Evolutionary conservation across 208 protist genomes (phyloP), one percentile per base, ranked within the genome.

Genomic region (Trypanosoma brucei): DNA sequence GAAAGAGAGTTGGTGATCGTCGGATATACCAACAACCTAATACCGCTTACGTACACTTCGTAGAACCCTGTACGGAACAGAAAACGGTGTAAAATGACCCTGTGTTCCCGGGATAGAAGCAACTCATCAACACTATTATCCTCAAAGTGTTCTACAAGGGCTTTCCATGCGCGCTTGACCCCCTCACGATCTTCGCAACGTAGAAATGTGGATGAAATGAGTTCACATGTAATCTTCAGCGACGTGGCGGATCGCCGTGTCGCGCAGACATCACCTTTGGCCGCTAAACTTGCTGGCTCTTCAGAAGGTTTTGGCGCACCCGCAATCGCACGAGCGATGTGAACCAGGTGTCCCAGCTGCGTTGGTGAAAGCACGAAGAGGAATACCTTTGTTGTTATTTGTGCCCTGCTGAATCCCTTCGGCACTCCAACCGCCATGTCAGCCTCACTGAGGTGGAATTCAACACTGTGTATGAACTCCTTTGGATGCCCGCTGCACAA

Each of bases 21-120:
- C 22, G 68, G 68, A 45, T 73, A 55, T 38, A 73, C 30, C 9
- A 73, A 37, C 2, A 73, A 36, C 59, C 53, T 67, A 22, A 73
- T 68, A 33, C 61, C 68, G 11, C 42, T 49, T 33, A 73, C 35
- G 39, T 67, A 62, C 9, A 73, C 49, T 45, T 73, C 60, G 34
- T 73, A 73, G 35, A 57, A 73, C 34, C 54, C 61, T 30, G 40
- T 63, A 36, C 45, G 59, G 11, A 30, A 48, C 31, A 67, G 46
- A 31, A 61, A 31, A 48, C 48, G 45, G 11, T 73, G 44, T 40
- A 63, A 63, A 44, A 58, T 50, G 36, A 73, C 14, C 35, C 59
- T 48, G 30, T 72, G 59, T 42, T 59, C 14, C 9, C 30, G 0
- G 3, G 68, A 51, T 39, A 49, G 49, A 1, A 46, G 55, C 9